phyloP scores from a whole-genome alignment of 2,329 filamentous ascomycete genomes.

The Magnaporthiopsis poae region DNA sequence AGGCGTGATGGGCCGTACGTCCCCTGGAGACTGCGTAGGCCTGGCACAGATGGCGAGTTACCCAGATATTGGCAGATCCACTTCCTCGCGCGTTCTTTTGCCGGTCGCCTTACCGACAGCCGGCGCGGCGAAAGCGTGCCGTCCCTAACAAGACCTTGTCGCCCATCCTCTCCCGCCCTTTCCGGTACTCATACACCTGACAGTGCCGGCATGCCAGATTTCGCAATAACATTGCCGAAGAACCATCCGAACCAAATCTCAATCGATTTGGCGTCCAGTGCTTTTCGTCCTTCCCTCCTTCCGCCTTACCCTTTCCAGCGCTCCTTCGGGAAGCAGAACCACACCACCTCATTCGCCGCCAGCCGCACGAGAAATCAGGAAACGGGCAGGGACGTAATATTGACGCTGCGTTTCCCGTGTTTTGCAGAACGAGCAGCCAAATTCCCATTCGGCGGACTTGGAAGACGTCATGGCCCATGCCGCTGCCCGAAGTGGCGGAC shows the following conservation, averaged over 20 bases:
- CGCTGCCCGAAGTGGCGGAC: no score
- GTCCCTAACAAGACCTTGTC: no score
- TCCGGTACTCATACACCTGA: no score
- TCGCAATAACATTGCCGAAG: not conserved
- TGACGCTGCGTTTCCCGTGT: not conserved
- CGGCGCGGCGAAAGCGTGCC: no score
- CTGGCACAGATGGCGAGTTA: not conserved
- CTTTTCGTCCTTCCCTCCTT: not conserved
- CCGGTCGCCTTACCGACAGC: not conserved
- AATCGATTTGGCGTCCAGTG: no score
- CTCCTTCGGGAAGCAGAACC: not conserved
- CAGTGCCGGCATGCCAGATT: not conserved
- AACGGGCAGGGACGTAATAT: not conserved
- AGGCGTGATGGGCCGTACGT: no score
- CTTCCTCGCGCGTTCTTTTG: not conserved
- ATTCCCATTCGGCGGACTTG: not conserved
- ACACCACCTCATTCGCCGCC: not conserved
- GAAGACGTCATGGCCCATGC: not conserved
- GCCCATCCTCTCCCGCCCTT: not conserved
- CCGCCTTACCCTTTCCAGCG: not conserved
- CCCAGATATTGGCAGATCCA: no score
- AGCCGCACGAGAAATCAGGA: not conserved
- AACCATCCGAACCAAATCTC: not conserved
- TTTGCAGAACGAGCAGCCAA: not conserved
- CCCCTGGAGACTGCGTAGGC: no score